A percentile compares a stretch with the other conserved stretches of the same genome.
Evolutionary conservation across 192 early-diverging fungal genomes (phyloP).

Genomic region (Mortierella claussenii): DNA sequence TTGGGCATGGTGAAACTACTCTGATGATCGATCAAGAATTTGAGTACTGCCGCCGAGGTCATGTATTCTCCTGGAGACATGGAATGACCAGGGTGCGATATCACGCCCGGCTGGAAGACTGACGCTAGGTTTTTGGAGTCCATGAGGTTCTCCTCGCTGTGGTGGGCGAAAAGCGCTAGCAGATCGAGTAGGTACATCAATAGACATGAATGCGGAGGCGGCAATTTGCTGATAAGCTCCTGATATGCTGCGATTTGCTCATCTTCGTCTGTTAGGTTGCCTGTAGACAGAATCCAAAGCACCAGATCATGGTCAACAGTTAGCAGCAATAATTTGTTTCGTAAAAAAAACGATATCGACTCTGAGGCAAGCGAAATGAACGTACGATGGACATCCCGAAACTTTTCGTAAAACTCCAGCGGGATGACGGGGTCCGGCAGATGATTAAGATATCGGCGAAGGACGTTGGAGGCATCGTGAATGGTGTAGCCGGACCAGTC

Average conservation of each 20-base stretch:
- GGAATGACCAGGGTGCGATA: slow-evolving; percentile 78
- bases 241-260: slow-evolving; percentile 64
- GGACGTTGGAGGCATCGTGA: slow-evolving; percentile 82
- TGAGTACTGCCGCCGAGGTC: slow-evolving; percentile 77
- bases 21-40: slow-evolving; percentile 78
- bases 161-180: slow-evolving; percentile 63
- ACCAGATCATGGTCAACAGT: no score
- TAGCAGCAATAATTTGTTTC: not conserved
- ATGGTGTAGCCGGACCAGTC: slow-evolving; percentile 77
- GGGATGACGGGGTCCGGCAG: slow-evolving; percentile 82
- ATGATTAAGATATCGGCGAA: slow-evolving; percentile 76
- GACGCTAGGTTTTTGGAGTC: slow-evolving; percentile 78
- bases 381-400: slow-evolving; percentile 71
- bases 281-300: no score
- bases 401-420: slow-evolving; percentile 69
- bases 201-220: slow-evolving; percentile 70
- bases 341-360: no score
- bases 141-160: slow-evolving; percentile 72
- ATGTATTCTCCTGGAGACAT: slow-evolving; percentile 79
- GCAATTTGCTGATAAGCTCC: slow-evolving; percentile 64
- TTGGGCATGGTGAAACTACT: slow-evolving; percentile 55
- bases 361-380: slow-evolving; percentile 1
- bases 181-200: slow-evolving; percentile 78
- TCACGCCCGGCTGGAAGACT: slow-evolving; percentile 78
- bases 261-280: slow-evolving; percentile 41